A percentile compares a stretch with the other conserved stretches of the same genome.
Evolutionary conservation across 1,284 basidiomycete species (phyloP).

Genomic region (Wallemia hederae): DNA sequence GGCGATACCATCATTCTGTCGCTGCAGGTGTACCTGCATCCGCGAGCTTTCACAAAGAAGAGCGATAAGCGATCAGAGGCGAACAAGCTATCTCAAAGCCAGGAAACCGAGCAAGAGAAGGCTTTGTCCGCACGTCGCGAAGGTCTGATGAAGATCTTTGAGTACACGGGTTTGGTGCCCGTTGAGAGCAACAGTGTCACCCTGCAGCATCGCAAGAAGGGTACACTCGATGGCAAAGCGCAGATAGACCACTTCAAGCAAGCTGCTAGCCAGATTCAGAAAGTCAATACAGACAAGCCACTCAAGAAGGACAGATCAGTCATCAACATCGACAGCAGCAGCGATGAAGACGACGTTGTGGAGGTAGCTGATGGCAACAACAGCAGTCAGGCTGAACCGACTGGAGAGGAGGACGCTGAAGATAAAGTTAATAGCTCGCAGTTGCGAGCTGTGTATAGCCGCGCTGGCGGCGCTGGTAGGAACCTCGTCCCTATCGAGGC

Average conservation of each 20-base stretch:
- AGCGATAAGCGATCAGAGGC: constrained; percentile 12
- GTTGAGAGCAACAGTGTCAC: constrained; percentile 9
- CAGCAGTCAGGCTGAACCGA: constrained; percentile 2
- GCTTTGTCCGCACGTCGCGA: constrained; percentile 41
- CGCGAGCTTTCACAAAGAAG: constrained; percentile 27
- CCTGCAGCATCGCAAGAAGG: constrained; percentile 23
- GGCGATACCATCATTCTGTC: constrained; percentile 41
- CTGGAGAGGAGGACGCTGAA: neutral
- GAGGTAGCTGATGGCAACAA: constrained; percentile 18
- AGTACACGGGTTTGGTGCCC: constrained; percentile 11
- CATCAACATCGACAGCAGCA: neutral
- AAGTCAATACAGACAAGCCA: neutral
- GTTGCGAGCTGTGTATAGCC: constrained; percentile 17
- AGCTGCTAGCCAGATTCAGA: neutral
- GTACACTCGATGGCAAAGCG: constrained; percentile 8
- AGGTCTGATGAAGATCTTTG: constrained; percentile 14
- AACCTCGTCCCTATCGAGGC: constrained; percentile 56
- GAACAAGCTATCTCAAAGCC: constrained; percentile 10
- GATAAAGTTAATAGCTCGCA: constrained; percentile 10
- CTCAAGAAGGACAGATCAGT: neutral
- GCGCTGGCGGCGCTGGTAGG: constrained; percentile 54
- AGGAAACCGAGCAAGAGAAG: constrained; percentile 44
- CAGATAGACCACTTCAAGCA: constrained; percentile 10
- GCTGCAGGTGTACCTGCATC: constrained; percentile 32
- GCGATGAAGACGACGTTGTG: constrained; percentile 24